Evolutionary conservation across 257 asterid genomes (phyloP), one percentile per base, ranked within the genome.

Genomic region (Lycium ferocissimum): DNA sequence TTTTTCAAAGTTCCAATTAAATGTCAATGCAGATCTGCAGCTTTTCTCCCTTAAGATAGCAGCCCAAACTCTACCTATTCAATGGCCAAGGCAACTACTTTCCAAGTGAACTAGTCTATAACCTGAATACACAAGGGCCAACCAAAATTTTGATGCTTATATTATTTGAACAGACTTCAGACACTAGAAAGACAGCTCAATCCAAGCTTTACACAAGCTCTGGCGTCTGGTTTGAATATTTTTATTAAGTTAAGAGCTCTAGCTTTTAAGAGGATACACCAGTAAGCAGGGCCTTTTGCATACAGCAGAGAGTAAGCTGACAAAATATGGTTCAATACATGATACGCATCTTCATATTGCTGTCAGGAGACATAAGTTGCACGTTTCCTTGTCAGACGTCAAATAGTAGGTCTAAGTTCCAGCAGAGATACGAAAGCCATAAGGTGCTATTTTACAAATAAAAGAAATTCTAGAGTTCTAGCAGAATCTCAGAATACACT

Each of bases 261-360:
- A 22, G 81, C 37, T 75, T 22, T 75, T 51, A 75, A 53, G 81
- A 75, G 81, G 81, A 75, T 22, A 75, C 62, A 49, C 81, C 79
- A 43, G 56, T 43, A 10, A 71, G 54, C 5, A 9, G 40, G 37
- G 57, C 56, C 35, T 43, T 43, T 40, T 71, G 56, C 35, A 43
- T 4, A 70, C 54, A 70, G 56, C 79, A 71, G 79, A 71, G 17
- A 71, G 56, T 17, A 70, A 20, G 33, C 33, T 26, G 33, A 26
- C 33, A 26, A 26, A 26, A 26, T 26, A 65, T 65, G 17, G 72
- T 65, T 65, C 43, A 65, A 22, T 65, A 65, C 43, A 71, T 58
- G 65, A 43, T 12, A 71, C 35, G 2, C 35, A 43, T 18, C 56
- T 71, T 43, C 79, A 71, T 26, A 71, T 40, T 43, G 56, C 15